Conservation (phyloP, 176 grass and related monocot species). For the Oryza glumipatula region DNA sequence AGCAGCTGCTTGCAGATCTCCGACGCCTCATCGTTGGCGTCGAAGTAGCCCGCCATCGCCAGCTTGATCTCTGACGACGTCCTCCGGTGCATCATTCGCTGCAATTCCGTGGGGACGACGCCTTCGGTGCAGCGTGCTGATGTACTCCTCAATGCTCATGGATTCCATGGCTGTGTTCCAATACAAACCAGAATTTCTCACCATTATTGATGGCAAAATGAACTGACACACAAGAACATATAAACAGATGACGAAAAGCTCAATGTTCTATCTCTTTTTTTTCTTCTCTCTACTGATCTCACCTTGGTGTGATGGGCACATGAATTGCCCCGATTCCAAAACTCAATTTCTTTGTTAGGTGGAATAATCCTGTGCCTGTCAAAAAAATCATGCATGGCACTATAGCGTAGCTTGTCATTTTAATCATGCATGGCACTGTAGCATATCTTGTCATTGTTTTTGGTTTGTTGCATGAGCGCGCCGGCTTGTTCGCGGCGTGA, state of each 20-base stretch:
- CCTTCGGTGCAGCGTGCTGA: constrained; percentile 20
- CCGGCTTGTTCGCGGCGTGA: too few species aligned
- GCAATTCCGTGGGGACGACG: constrained; percentile 28
- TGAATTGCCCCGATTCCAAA: neutral
- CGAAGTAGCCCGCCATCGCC: constrained; percentile 43
- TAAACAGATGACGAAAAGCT: neutral
- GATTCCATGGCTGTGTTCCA: neutral
- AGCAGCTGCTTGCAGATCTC: constrained; percentile 53
- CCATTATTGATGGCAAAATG: too few species aligned
- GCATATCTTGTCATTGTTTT: too few species aligned
- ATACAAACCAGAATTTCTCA: neutral
- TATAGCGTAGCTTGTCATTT: too few species aligned
- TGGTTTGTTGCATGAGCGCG: too few species aligned
- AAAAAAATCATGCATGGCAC: too few species aligned
- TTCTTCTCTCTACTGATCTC: neutral
- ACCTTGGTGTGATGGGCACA: constrained; percentile 31
- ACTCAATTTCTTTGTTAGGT: too few species aligned
- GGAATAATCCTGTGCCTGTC: too few species aligned
- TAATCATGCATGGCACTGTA: too few species aligned
- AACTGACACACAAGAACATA: neutral
- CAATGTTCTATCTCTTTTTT: neutral
- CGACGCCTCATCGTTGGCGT: constrained; percentile 47
- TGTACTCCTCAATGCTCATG: constrained; percentile 35
- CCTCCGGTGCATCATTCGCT: constrained; percentile 14
- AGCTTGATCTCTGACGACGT: constrained; percentile 25